Conservation (phyloP, 106 monocot species). For the Allium sativum region DNA sequence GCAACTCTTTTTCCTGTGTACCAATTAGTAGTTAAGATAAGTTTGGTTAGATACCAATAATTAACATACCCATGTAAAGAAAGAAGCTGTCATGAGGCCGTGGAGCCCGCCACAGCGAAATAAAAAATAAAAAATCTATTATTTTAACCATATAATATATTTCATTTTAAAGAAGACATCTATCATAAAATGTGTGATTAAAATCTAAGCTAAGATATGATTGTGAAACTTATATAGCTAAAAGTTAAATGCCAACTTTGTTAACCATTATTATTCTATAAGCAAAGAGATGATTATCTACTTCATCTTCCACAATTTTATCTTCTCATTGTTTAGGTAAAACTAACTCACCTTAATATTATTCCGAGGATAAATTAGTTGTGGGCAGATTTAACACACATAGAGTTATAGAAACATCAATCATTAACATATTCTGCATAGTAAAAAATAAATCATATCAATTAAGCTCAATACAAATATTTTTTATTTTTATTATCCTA, state of each 20-base stretch:
- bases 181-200: conserved; percentile 13
- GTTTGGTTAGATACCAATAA: too few species aligned
- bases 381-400: too few species aligned
- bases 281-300: too few species aligned
- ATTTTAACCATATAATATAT: too few species aligned
- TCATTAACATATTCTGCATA: neutral
- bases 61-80: too few species aligned
- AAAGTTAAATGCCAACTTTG: conserved; percentile 18
- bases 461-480: neutral
- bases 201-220: conserved; percentile 25
- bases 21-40: too few species aligned
- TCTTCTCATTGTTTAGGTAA: neutral
- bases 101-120: too few species aligned
- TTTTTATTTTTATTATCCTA: too few species aligned
- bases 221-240: conserved; percentile 12
- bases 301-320: too few species aligned
- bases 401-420: neutral
- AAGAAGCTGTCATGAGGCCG: too few species aligned
- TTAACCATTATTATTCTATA: neutral
- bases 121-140: too few species aligned
- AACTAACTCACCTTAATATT: neutral
- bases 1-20: too few species aligned
- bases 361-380: neutral
- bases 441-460: neutral
- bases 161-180: conserved; percentile 7